These are phyloP conservation scores for Trifolium pratense DNA, from an alignment of 306 rosid genomes.

Conservation along the genomic window DNA sequence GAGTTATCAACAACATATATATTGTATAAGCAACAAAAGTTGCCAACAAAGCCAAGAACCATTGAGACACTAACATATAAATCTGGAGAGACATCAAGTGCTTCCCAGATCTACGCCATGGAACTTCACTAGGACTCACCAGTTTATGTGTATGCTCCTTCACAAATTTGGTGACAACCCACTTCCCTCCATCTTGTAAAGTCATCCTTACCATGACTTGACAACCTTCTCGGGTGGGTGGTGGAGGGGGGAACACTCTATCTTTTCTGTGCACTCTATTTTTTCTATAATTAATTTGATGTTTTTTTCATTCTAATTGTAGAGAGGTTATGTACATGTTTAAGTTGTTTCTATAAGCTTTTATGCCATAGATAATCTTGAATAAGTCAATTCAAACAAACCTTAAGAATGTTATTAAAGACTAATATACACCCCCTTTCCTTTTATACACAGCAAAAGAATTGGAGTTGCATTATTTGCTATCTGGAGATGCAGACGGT, in stretches of 20 bases:
- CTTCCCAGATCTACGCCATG: conserved; percentile 73
- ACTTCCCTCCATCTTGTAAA: conserved; percentile 65
- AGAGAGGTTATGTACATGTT: no score
- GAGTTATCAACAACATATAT: no score
- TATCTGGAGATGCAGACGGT: no score
- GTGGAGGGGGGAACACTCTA: conserved; percentile 80
- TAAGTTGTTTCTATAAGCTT: no score
- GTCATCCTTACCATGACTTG: conserved; percentile 78
- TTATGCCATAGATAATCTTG: no score
- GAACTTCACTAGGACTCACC: conserved; percentile 76
- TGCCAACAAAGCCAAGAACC: no score
- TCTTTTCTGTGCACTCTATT: conserved; percentile 54
- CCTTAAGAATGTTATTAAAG: neutral
- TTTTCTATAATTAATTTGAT: no score
- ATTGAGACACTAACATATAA: no score
- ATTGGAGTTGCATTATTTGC: conserved; percentile 43
- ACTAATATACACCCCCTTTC: neutral
- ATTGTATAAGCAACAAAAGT: no score
- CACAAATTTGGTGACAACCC: conserved; percentile 77
- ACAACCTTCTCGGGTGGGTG: conserved; percentile 75
- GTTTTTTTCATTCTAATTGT: no score
- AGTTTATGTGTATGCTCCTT: conserved; percentile 72
- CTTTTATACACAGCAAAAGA: conserved; percentile 59
- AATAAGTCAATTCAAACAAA: neutral
- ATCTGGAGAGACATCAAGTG: conserved; percentile 46